Conservation (phyloP, 306 rosid species). For the Begonia fuchsioides region DNA sequence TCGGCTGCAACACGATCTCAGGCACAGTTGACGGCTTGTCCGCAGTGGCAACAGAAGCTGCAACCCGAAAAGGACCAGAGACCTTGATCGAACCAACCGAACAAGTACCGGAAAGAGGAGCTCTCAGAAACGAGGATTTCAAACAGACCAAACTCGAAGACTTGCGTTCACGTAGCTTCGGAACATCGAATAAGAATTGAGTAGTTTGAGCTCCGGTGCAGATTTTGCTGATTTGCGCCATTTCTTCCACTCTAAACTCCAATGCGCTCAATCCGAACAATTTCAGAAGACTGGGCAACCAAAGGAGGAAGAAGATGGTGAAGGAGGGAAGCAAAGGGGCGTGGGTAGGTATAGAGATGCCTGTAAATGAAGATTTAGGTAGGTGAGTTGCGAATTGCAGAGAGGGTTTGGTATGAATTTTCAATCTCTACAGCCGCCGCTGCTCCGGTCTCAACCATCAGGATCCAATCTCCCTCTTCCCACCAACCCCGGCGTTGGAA, state of each 20-base stretch:
- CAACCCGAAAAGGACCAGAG: constrained; percentile 24
- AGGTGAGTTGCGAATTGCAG: background rate
- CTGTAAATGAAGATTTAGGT: too few relatives aligned
- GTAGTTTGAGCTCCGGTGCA: constrained; percentile 45
- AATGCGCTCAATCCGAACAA: background rate
- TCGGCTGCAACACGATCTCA: constrained; percentile 88
- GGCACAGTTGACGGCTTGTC: constrained; percentile 69
- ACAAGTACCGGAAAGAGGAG: constrained; percentile 21
- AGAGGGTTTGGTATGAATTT: too few relatives aligned
- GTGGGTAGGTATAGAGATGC: too few relatives aligned
- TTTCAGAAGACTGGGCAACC: constrained; percentile 17
- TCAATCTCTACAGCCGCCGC: too few relatives aligned
- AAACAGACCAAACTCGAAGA: constrained; percentile 30
- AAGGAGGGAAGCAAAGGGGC: background rate
- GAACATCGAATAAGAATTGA: constrained; percentile 24
- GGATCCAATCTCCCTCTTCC: too few relatives aligned
- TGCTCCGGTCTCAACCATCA: too few relatives aligned
- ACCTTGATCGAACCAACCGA: constrained; percentile 14
- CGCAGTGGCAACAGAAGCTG: constrained; percentile 51
- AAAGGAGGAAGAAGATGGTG: constrained; percentile 5
- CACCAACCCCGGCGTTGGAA: too few relatives aligned
- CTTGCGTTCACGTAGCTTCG: constrained; percentile 42
- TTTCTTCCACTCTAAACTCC: constrained; percentile 10
- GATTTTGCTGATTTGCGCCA: constrained; percentile 69
- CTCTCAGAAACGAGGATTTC: constrained; percentile 32